Base-by-base conservation (phyloP, 2,329 filamentous ascomycete species). In the Karstenula rhodostoma region DNA sequence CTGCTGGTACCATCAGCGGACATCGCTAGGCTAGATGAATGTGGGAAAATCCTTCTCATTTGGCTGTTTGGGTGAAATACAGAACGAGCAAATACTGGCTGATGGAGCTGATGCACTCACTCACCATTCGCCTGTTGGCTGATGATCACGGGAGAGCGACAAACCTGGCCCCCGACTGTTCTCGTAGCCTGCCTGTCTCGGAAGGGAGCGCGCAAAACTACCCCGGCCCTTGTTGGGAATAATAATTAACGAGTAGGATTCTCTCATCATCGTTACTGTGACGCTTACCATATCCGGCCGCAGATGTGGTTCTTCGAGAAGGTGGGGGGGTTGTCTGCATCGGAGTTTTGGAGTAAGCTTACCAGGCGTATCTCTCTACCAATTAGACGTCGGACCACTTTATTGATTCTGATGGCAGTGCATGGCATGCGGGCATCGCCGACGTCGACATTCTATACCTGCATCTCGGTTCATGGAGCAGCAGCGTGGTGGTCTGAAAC, bases 331-430 rank as follows among this genome's bases (percentile, higher is more conserved):
- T 35, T 46, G n/a, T 27, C 15, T 46, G 52, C 52, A 27, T 55
- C 52, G 52, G 42, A 47, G 42, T 46, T 46, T 47, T 47, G 52
- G 40, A 27, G 47, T 55, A 55, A 55, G 52, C 52, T 55, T 46
- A 55, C 42, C 37, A 32, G 52, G 52, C 42, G 27, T 42, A 46
- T 10, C 22, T 46, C 8, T 55, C 52, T 12, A 35, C 52, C 52
- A 55, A 55, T 55, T 8, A 22, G 13, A 27, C 25, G 29, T 25
- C 27, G 40, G 52, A 27, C 52, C 27, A 22, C 12, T 46, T 55
- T 55, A 55, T 55, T 55, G 52, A 55, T 55, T 55, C 32, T 46
- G 27, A 55, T 55, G 52, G 52, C 52, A 46, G 51, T 54, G 52
- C 52, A 46, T 12, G 23, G 13, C 51, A 32, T 19, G 17, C 35